Conservation (phyloP, 1,284 basidiomycete species). For the Phenoliferia sp. region DNA sequence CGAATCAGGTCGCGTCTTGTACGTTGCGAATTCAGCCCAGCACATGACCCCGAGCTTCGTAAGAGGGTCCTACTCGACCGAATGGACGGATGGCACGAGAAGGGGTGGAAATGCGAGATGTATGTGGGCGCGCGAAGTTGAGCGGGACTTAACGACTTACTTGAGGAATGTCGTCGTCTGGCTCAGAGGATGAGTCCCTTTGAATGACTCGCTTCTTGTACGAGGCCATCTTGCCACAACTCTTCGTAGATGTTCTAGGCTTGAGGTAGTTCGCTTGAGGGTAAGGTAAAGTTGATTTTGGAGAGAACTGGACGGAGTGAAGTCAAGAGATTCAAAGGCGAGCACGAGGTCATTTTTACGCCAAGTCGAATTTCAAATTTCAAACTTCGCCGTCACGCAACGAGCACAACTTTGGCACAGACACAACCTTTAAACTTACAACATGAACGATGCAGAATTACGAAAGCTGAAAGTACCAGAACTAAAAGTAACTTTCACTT, state of each 20-base stretch:
- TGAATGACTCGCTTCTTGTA: constrained; percentile 37
- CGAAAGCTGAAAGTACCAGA: constrained; percentile 23
- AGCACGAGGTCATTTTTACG: not conserved
- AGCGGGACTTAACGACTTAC: constrained; percentile 34
- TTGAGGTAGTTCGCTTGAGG: no score
- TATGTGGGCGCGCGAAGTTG: not conserved
- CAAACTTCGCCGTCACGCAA: no score
- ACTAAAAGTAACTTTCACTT: constrained; percentile 17
- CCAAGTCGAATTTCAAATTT: not conserved
- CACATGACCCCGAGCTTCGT: not conserved
- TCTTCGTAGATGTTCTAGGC: no score
- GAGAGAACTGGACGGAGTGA: not conserved
- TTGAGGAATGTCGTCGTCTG: constrained; percentile 43
- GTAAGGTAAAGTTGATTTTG: not conserved
- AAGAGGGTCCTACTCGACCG: not conserved
- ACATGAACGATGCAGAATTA: constrained; percentile 5
- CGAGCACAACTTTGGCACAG: no score
- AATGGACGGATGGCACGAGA: not conserved
- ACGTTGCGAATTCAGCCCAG: no score
- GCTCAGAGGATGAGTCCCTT: constrained; percentile 26
- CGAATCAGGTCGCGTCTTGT: no score
- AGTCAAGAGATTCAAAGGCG: not conserved
- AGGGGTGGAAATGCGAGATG: no score
- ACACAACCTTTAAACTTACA: not conserved
- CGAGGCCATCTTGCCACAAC: no score